Evolutionary conservation across 495 filamentous ascomycete genomes (phyloP).

Genomic region (Acidomyces sp.): DNA sequence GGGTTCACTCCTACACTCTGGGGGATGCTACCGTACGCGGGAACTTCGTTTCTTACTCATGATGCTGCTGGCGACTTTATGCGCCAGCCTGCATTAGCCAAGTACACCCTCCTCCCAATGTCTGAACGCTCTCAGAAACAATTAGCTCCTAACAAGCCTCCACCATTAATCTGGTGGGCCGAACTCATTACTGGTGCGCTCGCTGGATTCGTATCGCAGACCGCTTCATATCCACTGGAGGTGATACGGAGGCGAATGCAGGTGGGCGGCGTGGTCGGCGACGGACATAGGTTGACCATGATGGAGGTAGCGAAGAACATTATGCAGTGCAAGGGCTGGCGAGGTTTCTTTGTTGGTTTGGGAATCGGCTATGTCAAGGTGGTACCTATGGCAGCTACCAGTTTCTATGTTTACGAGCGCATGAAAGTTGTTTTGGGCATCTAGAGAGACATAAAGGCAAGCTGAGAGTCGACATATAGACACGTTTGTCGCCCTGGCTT

Average conservation of each 20-base stretch:
- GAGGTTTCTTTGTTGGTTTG: conserved; percentile 84
- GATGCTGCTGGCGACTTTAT: conserved; percentile 75
- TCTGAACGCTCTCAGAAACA: conserved; percentile 29
- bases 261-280: conserved; percentile 84
- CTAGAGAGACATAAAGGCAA: too few species aligned
- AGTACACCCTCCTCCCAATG: conserved; percentile 50
- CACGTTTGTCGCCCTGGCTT: too few species aligned
- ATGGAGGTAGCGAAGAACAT: conserved; percentile 64
- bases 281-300: conserved; percentile 65
- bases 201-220: conserved; percentile 80
- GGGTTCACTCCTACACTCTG: conserved; percentile 80
- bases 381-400: conserved; percentile 75
- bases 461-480: too few species aligned
- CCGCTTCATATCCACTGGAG: conserved; percentile 82
- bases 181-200: conserved; percentile 72
- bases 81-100: conserved; percentile 47
- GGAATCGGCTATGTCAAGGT: conserved; percentile 93
- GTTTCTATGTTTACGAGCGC: conserved; percentile 71
- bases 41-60: conserved; percentile 93
- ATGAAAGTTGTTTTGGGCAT: conserved; percentile 63
- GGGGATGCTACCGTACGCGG: conserved; percentile 94
- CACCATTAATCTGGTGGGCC: conserved; percentile 61
- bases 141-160: conserved; percentile 42
- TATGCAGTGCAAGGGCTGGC: conserved; percentile 57
- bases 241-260: conserved; percentile 90